Conservation (phyloP, 257 asterid species). For the Phtheirospermum japonicum region DNA sequence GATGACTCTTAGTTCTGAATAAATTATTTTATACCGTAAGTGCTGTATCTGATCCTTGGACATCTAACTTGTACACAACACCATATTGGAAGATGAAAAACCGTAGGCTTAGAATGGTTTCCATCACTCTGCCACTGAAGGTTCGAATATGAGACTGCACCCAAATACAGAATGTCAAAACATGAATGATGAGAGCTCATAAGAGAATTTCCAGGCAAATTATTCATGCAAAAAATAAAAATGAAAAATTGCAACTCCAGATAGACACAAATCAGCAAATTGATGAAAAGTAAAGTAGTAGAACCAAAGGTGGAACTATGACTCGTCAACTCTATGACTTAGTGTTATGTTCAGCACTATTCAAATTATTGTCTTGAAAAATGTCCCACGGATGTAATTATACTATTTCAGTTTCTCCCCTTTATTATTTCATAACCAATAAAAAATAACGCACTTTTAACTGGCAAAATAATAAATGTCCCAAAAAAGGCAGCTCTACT, state of each 20-base stretch:
- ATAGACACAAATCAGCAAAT: too few relatives aligned
- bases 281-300: too few relatives aligned
- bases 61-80: conserved; percentile 68
- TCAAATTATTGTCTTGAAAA: too few relatives aligned
- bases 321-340: too few relatives aligned
- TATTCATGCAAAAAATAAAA: background rate
- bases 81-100: conserved; percentile 96
- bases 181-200: conserved; percentile 10
- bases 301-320: too few relatives aligned
- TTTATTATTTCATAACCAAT: background rate
- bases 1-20: background rate
- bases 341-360: too few relatives aligned
- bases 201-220: conserved; percentile 3
- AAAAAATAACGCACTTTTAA: background rate
- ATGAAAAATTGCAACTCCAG: background rate
- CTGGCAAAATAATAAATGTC: background rate
- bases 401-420: background rate
- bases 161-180: conserved; percentile 28
- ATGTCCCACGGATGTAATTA: background rate
- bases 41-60: conserved; percentile 71
- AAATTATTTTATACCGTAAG: conserved; percentile 45
- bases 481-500: too few relatives aligned
- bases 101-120: conserved; percentile 85
- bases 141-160: conserved; percentile 92
- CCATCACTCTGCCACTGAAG: conserved; percentile 86